A percentile compares a stretch with the other conserved stretches of the same genome.
phyloP scores from a whole-genome alignment of 176 grass and related monocot genomes.

The Aegilops sharonensis region DNA sequence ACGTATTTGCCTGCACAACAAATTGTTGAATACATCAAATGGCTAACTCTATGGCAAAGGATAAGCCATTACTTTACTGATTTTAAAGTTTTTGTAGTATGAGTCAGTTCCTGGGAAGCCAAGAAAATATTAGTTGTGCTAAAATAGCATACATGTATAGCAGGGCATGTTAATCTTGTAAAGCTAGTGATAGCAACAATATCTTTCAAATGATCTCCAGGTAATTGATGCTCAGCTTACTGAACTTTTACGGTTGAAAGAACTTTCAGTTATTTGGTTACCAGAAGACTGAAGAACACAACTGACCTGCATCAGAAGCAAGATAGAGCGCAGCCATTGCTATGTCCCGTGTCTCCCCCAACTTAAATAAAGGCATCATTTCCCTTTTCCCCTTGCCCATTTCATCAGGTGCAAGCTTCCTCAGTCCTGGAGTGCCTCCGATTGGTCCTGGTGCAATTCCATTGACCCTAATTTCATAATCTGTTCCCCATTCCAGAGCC shows the following conservation, averaged over 20 bases:
- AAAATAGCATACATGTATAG: background rate
- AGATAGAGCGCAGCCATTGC: conserved; percentile 90
- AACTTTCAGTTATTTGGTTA: background rate
- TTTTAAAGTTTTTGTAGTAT: background rate
- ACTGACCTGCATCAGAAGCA: conserved; percentile 79
- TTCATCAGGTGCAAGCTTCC: conserved; percentile 93
- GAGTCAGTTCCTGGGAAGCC: background rate
- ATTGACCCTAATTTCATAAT: conserved; percentile 92
- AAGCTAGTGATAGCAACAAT: background rate
- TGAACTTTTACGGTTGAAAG: background rate
- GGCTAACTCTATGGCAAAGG: background rate
- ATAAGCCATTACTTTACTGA: background rate
- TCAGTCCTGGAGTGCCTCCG: conserved; percentile 73
- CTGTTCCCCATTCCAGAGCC: conserved; percentile 95
- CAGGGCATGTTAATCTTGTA: background rate
- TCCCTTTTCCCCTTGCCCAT: conserved; percentile 47
- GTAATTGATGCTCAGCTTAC: background rate
- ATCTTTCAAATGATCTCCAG: background rate
- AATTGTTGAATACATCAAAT: conserved; percentile 26
- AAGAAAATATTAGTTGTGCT: background rate
- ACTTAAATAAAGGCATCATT: conserved; percentile 62
- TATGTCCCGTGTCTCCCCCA: conserved; percentile 84
- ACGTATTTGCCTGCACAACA: conserved; percentile 83
- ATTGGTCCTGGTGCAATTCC: conserved; percentile 90
- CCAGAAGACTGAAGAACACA: background rate